Evolutionary conservation across 208 protist genomes (phyloP), one percentile per base, ranked within the genome.

Genomic region (Wallacemonas sp.): DNA sequence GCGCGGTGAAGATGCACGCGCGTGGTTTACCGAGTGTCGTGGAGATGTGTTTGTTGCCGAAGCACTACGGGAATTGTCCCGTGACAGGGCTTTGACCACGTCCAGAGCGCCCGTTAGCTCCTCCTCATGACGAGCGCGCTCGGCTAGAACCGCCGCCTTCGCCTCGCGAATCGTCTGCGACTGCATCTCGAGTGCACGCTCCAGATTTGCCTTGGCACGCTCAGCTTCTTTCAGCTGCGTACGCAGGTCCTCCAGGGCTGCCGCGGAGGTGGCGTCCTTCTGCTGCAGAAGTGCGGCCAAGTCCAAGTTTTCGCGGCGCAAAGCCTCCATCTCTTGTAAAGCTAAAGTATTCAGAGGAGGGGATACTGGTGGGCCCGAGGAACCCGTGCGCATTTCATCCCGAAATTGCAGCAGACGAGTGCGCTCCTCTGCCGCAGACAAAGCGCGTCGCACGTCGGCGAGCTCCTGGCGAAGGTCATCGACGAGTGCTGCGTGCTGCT

Each of bases 191-290:
- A 83, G 42, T 34, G 78, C 79, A 12, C 46, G 45, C 66, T 69
- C 55, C 71, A 83, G 71, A 41, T 54, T 63, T 2, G 59, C 42
- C 21, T 58, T 68, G 13, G 58, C 65, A 17, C 53, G 19, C 17
- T 59, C 48, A 12, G 68, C 38, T 42, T 71, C 55, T 17, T 39
- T 61, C 6, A 73, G 58, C 30, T 83, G 62, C 5, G 22, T 15
- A 9, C 17, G 50, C 17, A 54, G 61, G 19, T 70, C 58, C 22
- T 78, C 66, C 3, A 84, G 86, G 55, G 87, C 81, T 29, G 66
- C 63, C 9, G 73, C 75, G 33, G 77, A 73, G 6, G 55, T 55
- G 22, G 68, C 26, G 63, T 86, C 82, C 58, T 86, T 81, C 48
- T 86, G 57, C 41, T 73, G 73, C 17, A 80, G 64, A 29, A 85